Conservation (phyloP, 2,329 filamentous ascomycete species). For the Fusarium nisikadoi region DNA sequence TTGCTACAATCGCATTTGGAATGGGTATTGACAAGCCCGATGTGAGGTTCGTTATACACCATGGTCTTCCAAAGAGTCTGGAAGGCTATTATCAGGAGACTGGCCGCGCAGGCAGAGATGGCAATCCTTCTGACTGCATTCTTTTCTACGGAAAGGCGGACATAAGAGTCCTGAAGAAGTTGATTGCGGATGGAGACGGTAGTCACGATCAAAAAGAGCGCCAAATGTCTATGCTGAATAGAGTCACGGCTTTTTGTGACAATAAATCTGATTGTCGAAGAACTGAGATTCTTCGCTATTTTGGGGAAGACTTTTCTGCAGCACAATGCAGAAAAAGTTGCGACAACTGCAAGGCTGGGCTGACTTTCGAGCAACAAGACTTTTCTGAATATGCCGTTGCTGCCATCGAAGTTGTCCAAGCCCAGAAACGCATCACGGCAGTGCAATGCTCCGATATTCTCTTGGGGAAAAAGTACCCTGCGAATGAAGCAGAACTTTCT, state of each 20-base stretch:
- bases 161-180: slow-evolving; percentile 75
- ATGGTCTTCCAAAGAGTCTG: slow-evolving; percentile 90
- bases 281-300: slow-evolving; percentile 91
- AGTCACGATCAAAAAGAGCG: slow-evolving; percentile 82
- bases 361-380: slow-evolving; percentile 77
- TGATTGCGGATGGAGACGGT: slow-evolving; percentile 86
- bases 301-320: slow-evolving; percentile 83
- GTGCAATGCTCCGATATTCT: slow-evolving; percentile 87
- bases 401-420: slow-evolving; percentile 74
- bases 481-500: slow-evolving; percentile 63
- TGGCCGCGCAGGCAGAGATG: slow-evolving; percentile 91
- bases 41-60: slow-evolving; percentile 95
- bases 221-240: slow-evolving; percentile 85
- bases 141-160: slow-evolving; percentile 89
- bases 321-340: slow-evolving; percentile 79
- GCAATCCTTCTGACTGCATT: slow-evolving; percentile 86
- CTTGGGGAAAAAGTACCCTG: slow-evolving; percentile 73
- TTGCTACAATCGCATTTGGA: slow-evolving; percentile 97
- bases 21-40: slow-evolving; percentile 99
- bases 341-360: slow-evolving; percentile 86
- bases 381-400: slow-evolving; percentile 79
- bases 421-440: slow-evolving; percentile 73
- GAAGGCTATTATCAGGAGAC: slow-evolving; percentile 99
- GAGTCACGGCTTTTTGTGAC: slow-evolving; percentile 88
- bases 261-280: slow-evolving; percentile 89